phyloP scores from a whole-genome alignment of 2,329 filamentous ascomycete genomes.

The Colletotrichum tamarilloi region DNA sequence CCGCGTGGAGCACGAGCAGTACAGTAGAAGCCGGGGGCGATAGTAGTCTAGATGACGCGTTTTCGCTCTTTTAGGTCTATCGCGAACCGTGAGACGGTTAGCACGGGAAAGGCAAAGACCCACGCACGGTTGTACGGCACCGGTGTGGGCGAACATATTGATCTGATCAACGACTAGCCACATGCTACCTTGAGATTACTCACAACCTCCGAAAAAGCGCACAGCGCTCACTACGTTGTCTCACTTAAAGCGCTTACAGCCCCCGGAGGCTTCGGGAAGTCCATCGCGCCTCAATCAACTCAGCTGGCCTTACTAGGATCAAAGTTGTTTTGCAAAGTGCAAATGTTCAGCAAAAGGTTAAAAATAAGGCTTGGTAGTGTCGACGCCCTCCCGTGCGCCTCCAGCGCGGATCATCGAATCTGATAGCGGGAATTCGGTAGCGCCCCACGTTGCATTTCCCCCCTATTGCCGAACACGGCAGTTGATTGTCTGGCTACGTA shows the following conservation, averaged over 20 bases:
- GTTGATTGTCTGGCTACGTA: not conserved
- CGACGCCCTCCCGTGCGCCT: not conserved
- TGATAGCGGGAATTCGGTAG: not conserved
- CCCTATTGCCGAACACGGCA: slow-evolving; percentile 2
- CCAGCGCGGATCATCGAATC: not conserved
- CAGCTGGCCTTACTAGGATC: not conserved
- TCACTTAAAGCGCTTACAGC: not conserved
- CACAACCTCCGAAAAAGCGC: not conserved
- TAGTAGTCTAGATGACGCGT: slow-evolving; percentile 15
- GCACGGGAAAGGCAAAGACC: not conserved
- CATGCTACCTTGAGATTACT: not conserved
- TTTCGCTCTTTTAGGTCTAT: not conserved
- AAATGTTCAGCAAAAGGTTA: not conserved
- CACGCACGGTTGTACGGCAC: slow-evolving; percentile 22
- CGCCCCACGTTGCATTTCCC: not conserved
- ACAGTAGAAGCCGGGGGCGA: not conserved
- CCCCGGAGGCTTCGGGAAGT: not conserved
- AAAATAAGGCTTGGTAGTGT: slow-evolving; percentile 1
- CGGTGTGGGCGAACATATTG: not conserved
- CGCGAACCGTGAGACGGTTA: not conserved
- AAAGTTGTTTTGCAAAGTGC: not conserved
- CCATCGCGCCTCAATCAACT: not conserved
- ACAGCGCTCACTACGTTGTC: not conserved
- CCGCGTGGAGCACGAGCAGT: not conserved
- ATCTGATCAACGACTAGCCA: not conserved